Percentiles rank a stretch among this genome's conserved stretches.
phyloP scores from a whole-genome alignment of 192 early-diverging fungal genomes.

The Mycoemilia scoparia region DNA sequence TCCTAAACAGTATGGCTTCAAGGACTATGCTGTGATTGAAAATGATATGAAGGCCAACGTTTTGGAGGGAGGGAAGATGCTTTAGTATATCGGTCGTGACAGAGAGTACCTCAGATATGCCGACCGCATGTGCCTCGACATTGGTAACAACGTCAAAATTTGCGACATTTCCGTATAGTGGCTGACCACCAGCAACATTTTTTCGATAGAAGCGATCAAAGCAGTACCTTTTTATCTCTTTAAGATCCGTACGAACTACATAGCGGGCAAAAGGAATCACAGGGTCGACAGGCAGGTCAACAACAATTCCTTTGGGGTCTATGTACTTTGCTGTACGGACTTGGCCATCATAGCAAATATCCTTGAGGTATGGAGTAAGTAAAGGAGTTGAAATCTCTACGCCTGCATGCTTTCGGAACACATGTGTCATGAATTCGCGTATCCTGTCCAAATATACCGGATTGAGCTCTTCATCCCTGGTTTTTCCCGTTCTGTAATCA shows the following conservation, averaged over 20 bases:
- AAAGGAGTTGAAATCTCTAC: conserved; percentile 66
- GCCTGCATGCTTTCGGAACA: conserved; percentile 72
- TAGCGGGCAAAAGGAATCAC: conserved; percentile 83
- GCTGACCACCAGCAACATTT: conserved; percentile 73
- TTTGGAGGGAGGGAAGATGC: conserved; percentile 44
- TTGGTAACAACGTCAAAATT: conserved; percentile 83
- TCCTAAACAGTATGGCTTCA: conserved; percentile 55
- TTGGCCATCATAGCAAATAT: too few relatives aligned
- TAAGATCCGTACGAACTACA: conserved; percentile 50
- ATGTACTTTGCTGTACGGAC: conserved; percentile 59
- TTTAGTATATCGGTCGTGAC: conserved; percentile 55
- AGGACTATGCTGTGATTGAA: conserved; percentile 60
- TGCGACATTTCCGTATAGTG: conserved; percentile 52
- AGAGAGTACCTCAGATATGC: conserved; percentile 80
- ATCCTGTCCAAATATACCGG: conserved; percentile 48
- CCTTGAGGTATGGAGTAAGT: conserved; percentile 56
- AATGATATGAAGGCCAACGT: conserved; percentile 36
- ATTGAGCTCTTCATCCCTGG: conserved; percentile 35
- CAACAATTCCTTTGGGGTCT: conserved; percentile 63
- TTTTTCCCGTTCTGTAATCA: conserved; percentile 47
- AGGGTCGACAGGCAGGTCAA: conserved; percentile 76
- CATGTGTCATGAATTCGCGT: conserved; percentile 49
- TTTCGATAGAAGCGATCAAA: conserved; percentile 71
- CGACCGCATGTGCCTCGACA: conserved; percentile 38
- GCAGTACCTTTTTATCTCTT: conserved; percentile 63